A percentile compares a stretch with the other conserved stretches of the same genome.
These are phyloP conservation scores for Metschnikowia koreensis DNA, from an alignment of 805 yeast species.

Conservation along the genomic window DNA sequence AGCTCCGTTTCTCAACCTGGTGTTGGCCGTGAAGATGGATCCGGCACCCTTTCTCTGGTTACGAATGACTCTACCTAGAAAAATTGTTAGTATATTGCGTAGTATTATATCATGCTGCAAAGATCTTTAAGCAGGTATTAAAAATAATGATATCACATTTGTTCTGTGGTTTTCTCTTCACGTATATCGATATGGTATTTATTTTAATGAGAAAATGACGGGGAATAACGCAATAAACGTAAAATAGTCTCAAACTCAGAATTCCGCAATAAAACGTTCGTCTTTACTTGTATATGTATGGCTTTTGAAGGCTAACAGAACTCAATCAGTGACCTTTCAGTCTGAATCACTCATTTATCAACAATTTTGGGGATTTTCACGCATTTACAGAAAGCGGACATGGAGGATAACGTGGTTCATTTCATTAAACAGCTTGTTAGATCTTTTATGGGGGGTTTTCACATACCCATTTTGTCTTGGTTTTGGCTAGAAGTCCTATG, in stretches of 20 bases:
- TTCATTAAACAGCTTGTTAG: background rate
- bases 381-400: background rate
- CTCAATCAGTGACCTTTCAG: too few relatives aligned
- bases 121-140: background rate
- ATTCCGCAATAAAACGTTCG: too few relatives aligned
- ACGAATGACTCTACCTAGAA: constrained; percentile 97
- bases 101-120: too few relatives aligned
- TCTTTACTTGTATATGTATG: too few relatives aligned
- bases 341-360: background rate
- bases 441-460: constrained; percentile 1
- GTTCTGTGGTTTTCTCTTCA: background rate
- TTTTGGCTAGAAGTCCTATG: constrained; percentile 5
- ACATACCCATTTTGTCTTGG: constrained; percentile 24
- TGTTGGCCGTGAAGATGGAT: constrained; percentile 99
- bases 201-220: too few relatives aligned
- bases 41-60: constrained; percentile 99
- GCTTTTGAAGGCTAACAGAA: too few relatives aligned
- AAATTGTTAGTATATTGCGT: constrained; percentile 7
- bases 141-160: background rate
- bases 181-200: too few relatives aligned
- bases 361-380: background rate
- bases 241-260: too few relatives aligned
- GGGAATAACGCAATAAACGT: too few relatives aligned
- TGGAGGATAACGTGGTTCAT: background rate
- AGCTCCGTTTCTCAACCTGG: constrained; percentile 99